Evolutionary conservation across 2,329 filamentous ascomycete species (phyloP), one percentile per base, ranked within the genome.

Genomic region (Cladophialophora bantiana): DNA sequence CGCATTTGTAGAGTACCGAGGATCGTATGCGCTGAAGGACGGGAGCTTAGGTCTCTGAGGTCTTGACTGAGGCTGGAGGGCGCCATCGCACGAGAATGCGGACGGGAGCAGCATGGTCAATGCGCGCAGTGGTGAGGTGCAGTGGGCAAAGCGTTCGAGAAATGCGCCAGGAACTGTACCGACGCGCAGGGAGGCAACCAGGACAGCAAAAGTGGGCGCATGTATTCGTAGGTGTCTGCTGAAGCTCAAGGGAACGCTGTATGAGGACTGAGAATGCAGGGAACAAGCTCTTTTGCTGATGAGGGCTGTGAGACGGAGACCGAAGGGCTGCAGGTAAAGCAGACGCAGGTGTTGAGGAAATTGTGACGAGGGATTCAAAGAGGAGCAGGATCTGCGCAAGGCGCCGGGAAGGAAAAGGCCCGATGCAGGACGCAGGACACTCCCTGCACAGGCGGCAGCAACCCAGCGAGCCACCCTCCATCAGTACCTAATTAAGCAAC

Each of bases 21-120:
- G 73, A 34, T 79, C 75, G 3, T 79, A 76, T 12, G 75, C 75
- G 3, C 79, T 78, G 12, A 81, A 80, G 54, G 74, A 77, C 2
- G 59, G 70, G 13, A 73, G 64, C 57, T 69, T 68, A 13, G 71
- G 71, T 52, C 71, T 55, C 35, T 65, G 61, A 32, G 66, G 63
- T 31, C 59, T 58, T 38, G 42, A 42, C 20, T 70, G 60, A 40
- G 59, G 67, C 61, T 61, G 74, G 62, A 65, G 74, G 77, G 73
- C 69, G 40, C 62, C 67, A 38, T 82, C 80, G 77, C 81, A 82
- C 64, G 79, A 73, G 58, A 83, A 73, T 36, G 81, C 81, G 7
- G 81, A 82, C 65, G 80, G 81, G 65, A 83, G 79, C 56, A 83
- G 72, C 81, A 83, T 74, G 64, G 56, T 59, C 56, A 67, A 62